Conservation (phyloP, 495 filamentous ascomycete genomes). For the Mycothermus thermophilus region DNA sequence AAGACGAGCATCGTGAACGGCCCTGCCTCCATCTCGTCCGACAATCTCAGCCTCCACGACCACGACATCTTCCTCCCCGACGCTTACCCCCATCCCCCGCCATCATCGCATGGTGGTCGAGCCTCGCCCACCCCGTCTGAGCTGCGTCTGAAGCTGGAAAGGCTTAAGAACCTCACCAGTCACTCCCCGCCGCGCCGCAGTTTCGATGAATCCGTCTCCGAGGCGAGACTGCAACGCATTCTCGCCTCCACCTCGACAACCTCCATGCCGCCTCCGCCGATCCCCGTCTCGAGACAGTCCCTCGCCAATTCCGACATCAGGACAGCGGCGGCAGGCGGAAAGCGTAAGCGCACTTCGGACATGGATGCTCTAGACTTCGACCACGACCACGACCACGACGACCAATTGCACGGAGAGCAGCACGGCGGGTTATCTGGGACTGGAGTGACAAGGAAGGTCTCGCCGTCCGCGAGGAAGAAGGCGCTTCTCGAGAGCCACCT, state of each 20-base stretch:
- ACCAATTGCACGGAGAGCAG: not conserved
- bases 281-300: no score
- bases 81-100: not conserved
- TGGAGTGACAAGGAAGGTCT: not conserved
- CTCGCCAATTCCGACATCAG: no score
- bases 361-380: no score
- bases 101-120: not conserved
- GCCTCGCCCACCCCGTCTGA: constrained; percentile 4
- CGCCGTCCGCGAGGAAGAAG: constrained; percentile 4
- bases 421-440: not conserved
- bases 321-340: no score
- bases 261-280: no score
- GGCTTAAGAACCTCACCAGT: no score
- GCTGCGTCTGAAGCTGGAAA: constrained; percentile 1
- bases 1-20: not conserved
- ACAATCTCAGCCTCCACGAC: not conserved
- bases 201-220: no score
- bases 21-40: not conserved
- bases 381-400: no score
- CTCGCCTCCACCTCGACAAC: no score
- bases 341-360: no score
- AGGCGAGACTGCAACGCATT: no score
- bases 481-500: not conserved
- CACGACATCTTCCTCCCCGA: not conserved
- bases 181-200: not conserved